These are phyloP conservation scores for Tetrahymena borealis DNA, from an alignment of 73 alveolate species.

Conservation along the genomic window DNA sequence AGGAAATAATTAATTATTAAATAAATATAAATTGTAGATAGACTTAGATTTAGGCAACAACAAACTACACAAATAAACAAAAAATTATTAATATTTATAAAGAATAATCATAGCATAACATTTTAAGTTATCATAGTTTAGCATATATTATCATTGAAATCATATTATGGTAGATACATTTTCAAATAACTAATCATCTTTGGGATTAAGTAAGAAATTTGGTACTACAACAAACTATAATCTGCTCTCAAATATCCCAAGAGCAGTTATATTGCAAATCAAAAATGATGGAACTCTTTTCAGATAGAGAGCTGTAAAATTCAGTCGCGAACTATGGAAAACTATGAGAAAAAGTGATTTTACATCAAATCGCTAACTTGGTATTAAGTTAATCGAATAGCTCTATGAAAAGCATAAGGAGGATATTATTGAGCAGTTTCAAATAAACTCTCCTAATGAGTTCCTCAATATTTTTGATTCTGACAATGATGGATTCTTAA, in stretches of 20 bases:
- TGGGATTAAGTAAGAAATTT: background rate
- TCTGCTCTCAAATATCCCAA: background rate
- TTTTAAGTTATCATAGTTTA: background rate
- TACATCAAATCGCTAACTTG: background rate
- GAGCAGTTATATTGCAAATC: background rate
- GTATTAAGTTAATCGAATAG: background rate
- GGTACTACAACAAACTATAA: background rate
- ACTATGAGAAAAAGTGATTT: background rate
- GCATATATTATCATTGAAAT: background rate
- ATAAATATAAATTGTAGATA: too few relatives aligned
- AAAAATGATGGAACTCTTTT: background rate
- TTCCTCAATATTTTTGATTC: conserved; percentile 36
- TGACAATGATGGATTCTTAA: conserved; percentile 41
- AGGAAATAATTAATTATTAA: too few relatives aligned
- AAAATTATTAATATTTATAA: too few relatives aligned
- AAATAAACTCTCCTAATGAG: conserved; percentile 32
- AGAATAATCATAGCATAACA: too few relatives aligned
- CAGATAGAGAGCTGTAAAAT: background rate
- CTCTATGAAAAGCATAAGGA: conserved; percentile 20
- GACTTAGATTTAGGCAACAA: too few relatives aligned
- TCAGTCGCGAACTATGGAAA: background rate
- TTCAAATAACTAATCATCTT: background rate
- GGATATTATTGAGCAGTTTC: conserved; percentile 8
- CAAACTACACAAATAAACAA: too few relatives aligned
- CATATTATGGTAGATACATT: background rate